Conservation (phyloP, 192 early-diverging fungal genomes). For the Kappamyces sp. region DNA sequence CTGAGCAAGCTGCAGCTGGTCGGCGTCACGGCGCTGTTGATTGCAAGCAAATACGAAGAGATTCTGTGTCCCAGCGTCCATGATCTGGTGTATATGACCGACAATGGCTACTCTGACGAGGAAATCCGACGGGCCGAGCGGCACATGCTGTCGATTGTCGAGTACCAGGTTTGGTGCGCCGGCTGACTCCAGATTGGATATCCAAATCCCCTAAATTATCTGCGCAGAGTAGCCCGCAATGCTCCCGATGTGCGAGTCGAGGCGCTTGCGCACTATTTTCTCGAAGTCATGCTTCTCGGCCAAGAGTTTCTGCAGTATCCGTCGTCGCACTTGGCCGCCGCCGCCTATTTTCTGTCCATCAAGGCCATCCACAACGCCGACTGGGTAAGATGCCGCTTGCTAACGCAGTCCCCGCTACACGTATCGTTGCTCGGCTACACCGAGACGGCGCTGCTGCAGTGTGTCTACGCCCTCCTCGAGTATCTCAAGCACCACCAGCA, state of each 20-base stretch:
- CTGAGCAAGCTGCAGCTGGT: slow-evolving; percentile 78
- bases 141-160: slow-evolving; percentile 68
- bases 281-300: slow-evolving; percentile 22
- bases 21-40: slow-evolving; percentile 70
- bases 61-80: slow-evolving; percentile 64
- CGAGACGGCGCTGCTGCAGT: slow-evolving; percentile 4
- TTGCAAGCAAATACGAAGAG: slow-evolving; percentile 91
- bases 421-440: background rate
- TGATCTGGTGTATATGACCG: slow-evolving; percentile 73
- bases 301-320: slow-evolving; percentile 23
- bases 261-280: slow-evolving; percentile 27
- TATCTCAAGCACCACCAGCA: background rate
- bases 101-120: slow-evolving; percentile 41
- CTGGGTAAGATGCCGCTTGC: slow-evolving; percentile 6
- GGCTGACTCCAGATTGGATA: slow-evolving; percentile 57
- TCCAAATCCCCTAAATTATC: slow-evolving; percentile 75
- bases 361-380: slow-evolving; percentile 8
- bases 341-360: slow-evolving; percentile 18
- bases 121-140: slow-evolving; percentile 83
- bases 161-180: slow-evolving; percentile 29
- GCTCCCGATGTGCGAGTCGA: background rate
- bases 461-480: slow-evolving; percentile 8
- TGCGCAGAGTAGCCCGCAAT: slow-evolving; percentile 56
- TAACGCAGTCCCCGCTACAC: background rate
- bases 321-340: slow-evolving; percentile 19